Evolutionary conservation across 2,329 filamentous ascomycete genomes (phyloP).

Genomic region (Alternaria sp.): DNA sequence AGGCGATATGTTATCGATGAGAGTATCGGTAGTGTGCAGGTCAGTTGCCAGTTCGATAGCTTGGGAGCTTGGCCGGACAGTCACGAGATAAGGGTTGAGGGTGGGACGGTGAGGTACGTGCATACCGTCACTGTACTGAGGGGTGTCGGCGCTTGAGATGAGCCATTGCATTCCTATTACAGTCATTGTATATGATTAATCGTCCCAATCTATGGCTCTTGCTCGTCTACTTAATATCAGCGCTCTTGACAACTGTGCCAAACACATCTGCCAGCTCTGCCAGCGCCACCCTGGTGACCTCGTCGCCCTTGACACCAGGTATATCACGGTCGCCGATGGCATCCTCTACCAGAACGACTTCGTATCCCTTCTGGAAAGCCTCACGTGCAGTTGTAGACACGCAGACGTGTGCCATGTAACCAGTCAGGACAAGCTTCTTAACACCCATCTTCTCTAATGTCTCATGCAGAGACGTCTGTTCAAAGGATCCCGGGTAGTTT

Average conservation of each 20-base stretch:
- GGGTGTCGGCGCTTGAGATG: conserved; percentile 1
- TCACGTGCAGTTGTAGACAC: conserved; percentile 68
- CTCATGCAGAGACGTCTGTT: conserved; percentile 64
- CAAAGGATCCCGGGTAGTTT: conserved; percentile 65
- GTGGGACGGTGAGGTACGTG: conserved; percentile 41
- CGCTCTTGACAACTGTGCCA: conserved; percentile 63
- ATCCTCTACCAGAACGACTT: conserved; percentile 67
- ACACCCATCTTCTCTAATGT: conserved; percentile 58
- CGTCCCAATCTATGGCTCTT: background rate
- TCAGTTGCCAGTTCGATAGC: conserved; percentile 40
- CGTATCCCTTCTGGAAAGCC: conserved; percentile 66
- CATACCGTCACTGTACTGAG: conserved; percentile 39
- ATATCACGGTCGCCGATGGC: conserved; percentile 71
- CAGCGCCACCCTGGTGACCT: conserved; percentile 58
- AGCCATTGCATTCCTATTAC: no score
- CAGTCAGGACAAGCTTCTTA: conserved; percentile 67
- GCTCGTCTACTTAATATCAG: conserved; percentile 51
- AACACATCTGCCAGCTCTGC: conserved; percentile 69
- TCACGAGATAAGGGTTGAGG: conserved; percentile 37
- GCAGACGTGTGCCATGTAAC: conserved; percentile 72
- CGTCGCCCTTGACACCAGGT: conserved; percentile 64
- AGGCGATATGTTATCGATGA: conserved; percentile 42
- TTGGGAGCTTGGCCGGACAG: conserved; percentile 36
- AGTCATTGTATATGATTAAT: background rate
- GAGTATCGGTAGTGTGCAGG: conserved; percentile 34